Conservation (phyloP, 2,329 filamentous ascomycete species). For the Onygena corvina region DNA sequence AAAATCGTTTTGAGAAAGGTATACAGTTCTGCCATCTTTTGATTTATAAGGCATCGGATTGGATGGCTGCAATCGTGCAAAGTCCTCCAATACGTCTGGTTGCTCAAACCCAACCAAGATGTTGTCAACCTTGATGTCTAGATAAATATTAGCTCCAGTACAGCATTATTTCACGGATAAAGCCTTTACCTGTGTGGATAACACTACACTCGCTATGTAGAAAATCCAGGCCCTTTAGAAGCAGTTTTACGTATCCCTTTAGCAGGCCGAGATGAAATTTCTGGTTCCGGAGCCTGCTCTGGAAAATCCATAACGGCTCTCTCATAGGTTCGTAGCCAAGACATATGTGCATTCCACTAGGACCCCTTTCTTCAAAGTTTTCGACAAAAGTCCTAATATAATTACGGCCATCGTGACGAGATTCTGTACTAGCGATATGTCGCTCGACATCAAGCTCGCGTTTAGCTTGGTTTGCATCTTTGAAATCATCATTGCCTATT, state of each 20-base stretch:
- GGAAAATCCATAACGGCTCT: conserved; percentile 27
- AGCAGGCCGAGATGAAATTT: conserved; percentile 23
- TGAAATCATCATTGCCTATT: conserved; percentile 23
- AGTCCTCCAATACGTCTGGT: conserved; percentile 15
- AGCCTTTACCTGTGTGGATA: conserved; percentile 31
- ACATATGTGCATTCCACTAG: conserved; percentile 25
- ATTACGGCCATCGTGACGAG: conserved; percentile 22
- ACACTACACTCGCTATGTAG: conserved; percentile 34
- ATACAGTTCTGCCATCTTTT: conserved; percentile 13
- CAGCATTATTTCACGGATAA: background rate
- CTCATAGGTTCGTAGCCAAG: conserved; percentile 29
- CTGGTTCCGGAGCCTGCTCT: conserved; percentile 17
- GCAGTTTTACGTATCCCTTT: conserved; percentile 25
- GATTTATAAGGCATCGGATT: conserved; percentile 23
- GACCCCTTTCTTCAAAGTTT: conserved; percentile 23
- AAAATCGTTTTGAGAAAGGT: conserved; percentile 8
- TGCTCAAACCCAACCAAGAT: conserved; percentile 28
- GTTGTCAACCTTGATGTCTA: conserved; percentile 35
- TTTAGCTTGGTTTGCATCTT: conserved; percentile 16
- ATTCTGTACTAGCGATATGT: conserved; percentile 22
- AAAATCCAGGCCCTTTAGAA: conserved; percentile 33
- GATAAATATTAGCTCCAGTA: conserved; percentile 7
- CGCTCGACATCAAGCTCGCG: conserved; percentile 25
- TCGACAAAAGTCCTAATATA: conserved; percentile 27
- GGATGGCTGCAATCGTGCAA: conserved; percentile 18